Base-by-base conservation (phyloP, 164 flowering plant genomes). In the Kingdonia uniflora region DNA sequence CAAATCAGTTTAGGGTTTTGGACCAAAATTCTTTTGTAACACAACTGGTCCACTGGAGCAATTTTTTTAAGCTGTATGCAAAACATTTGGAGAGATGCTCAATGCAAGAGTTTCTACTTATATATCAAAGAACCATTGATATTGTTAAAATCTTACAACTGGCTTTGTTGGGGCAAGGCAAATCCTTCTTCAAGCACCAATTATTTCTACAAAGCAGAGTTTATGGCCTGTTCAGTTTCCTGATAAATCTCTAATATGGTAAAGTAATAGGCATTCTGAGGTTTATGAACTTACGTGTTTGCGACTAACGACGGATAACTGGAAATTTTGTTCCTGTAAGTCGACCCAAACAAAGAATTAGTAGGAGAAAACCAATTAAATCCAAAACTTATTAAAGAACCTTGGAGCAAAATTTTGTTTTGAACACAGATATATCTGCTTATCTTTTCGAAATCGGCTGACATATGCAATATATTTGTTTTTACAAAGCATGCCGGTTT, bases 121-220 rank as follows among this genome's bases (percentile, higher is more conserved):
- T 11, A 25, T 8, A 43, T 16, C 6, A 20, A 38, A 40, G 14
- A 42, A 56, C 8, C 11, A 20, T 52, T 20, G 12, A 25, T 11
- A 19, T 35, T 51, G 16, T 29, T 14, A 15, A 22, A 58, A n/a
- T n/a, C 80, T 71, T 69, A 89, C 97, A 40, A 47, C 62, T 44
- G 14, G 90, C 47, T 2, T 57, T 57, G 17, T 45, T 14, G 0
- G 74, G 20, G 45, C 95, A 90, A 37, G 87, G 82, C 15, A 80
- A 77, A 49, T 60, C 82, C 68, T 71, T 80, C 66, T 55, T 76
- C 69, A 79, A 65, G 75, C 94, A 86, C 84, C 87, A 72, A 24
- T 50, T 1, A 43, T 44, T 44, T 42, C 87, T 80, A 45, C 60
- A 52, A 38, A 43, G 49, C 22, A 16, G n/a, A n/a, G n/a, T n/a